Base-by-base conservation (phyloP, 2,329 filamentous ascomycete species). In the Stachybotrys echinatus region DNA sequence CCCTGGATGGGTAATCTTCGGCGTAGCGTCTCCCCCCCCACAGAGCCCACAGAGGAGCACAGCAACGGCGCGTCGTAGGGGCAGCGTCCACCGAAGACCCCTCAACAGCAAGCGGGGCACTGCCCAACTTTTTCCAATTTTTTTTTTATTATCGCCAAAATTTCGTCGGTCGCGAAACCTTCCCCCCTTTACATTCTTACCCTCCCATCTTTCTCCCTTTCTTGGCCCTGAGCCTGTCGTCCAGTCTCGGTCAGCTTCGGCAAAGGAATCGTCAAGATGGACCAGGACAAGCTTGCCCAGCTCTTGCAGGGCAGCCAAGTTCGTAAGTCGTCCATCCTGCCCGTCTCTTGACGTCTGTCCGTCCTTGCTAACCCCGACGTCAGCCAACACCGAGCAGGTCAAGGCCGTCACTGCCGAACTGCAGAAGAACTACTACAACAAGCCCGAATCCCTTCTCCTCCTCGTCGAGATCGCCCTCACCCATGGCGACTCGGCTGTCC, bases 341-440 rank as follows among this genome's bases (percentile, higher is more conserved):
- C 14, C 8, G 17, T n/a, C n/a, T n/a, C n/a, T n/a, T n/a, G n/a
- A n/a, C n/a, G n/a, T n/a, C n/a, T n/a, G n/a, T n/a, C n/a, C n/a
- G n/a, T n/a, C 14, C 27, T 50, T 42, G 45, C 57, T 61, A 31
- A 62, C 52, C 10, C 6, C 27, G 7, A 5, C 4, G 14, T 12
- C 18, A 95, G 91, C 94, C 66, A 87, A 95, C 73, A 96, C 91
- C 58, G 84, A 89, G 60, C 84, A 85, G 72, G 85, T 95, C 70
- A 95, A 96, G 81, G 84, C 88, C 58, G 90, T 92, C 55, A 99
- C 92, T 18, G 84, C 88, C 52, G 85, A 91, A 62, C 83, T 97
- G 53, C 92, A 95, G 72, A 94, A 95, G 72, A 89, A 88, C 72
- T 97, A 89, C 78, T 97, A 95, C 76, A 85, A 84, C 62, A 83